These are phyloP conservation scores for Chaetomiaceae sp. DNA, from an alignment of 2,329 filamentous ascomycete genomes.

Conservation along the genomic window DNA sequence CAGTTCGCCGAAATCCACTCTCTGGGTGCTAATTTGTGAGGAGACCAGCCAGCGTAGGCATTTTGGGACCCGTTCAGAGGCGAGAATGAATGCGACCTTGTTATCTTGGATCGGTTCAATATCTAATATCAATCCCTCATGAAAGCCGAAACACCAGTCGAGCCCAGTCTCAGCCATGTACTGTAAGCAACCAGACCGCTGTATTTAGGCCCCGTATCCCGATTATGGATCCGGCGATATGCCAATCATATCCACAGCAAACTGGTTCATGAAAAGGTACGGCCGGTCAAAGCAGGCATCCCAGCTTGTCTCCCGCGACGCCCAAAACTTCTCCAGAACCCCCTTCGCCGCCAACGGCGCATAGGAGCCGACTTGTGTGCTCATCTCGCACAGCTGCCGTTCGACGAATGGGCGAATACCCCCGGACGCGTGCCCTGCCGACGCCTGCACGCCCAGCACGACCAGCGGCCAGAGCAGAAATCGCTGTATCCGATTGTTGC, in stretches of 20 bases:
- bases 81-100: no score
- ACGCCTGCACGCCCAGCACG: slow-evolving; percentile 34
- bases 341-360: slow-evolving; percentile 31
- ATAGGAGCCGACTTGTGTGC: slow-evolving; percentile 28
- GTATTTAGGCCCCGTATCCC: no score
- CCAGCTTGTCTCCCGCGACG: slow-evolving; percentile 31
- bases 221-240: neutral
- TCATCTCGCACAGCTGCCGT: slow-evolving; percentile 28
- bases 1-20: no score
- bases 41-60: no score
- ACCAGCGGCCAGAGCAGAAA: slow-evolving; percentile 36
- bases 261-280: slow-evolving; percentile 28
- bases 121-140: no score
- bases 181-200: no score
- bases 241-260: slow-evolving; percentile 15
- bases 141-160: no score
- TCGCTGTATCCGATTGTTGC: slow-evolving; percentile 20
- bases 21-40: no score
- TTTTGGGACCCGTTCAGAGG: no score
- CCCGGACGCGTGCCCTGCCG: slow-evolving; percentile 1
- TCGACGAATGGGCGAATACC: slow-evolving; percentile 29
- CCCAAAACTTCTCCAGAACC: slow-evolving; percentile 35
- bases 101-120: no score
- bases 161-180: no score
- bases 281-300: slow-evolving; percentile 37